Percentiles rank a stretch among this genome's conserved stretches.
Conservation (phyloP, 768 basidiomycete species). For the Hypholoma fasciculare region DNA sequence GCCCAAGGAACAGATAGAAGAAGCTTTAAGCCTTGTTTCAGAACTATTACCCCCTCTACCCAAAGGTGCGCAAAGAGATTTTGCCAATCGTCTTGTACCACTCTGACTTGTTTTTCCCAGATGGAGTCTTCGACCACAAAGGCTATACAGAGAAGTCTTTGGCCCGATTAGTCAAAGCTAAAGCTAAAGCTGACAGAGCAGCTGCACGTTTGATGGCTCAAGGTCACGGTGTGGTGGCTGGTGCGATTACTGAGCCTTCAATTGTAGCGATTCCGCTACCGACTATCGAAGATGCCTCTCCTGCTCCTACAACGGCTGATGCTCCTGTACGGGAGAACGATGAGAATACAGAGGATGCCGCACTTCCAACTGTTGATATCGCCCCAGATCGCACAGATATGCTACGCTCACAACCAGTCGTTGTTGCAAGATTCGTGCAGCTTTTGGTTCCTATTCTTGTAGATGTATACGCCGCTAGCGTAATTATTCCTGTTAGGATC, state of each 20-base stretch:
- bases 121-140: conserved; percentile 95
- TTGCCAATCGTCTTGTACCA: background rate
- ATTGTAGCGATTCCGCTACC: conserved; percentile 23
- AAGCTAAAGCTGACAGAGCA: conserved; percentile 79
- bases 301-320: no score
- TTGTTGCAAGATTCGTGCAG: conserved; percentile 84
- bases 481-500: conserved; percentile 80
- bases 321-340: conserved; percentile 45
- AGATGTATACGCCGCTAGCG: conserved; percentile 99
- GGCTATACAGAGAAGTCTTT: conserved; percentile 87
- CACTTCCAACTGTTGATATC: conserved; percentile 33
- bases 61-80: conserved; percentile 57
- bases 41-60: conserved; percentile 93
- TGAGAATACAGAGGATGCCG: conserved; percentile 30
- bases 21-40: conserved; percentile 83
- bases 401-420: conserved; percentile 66
- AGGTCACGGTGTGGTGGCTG: conserved; percentile 9
- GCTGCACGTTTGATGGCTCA: conserved; percentile 61
- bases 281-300: conserved; percentile 24
- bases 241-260: conserved; percentile 25
- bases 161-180: conserved; percentile 73
- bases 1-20: conserved; percentile 97
- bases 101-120: conserved; percentile 35
- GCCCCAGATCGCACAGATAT: conserved; percentile 68
- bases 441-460: conserved; percentile 91